Evolutionary conservation across 2,329 filamentous ascomycete species (phyloP).

Genomic region (Rosellinia necatrix): DNA sequence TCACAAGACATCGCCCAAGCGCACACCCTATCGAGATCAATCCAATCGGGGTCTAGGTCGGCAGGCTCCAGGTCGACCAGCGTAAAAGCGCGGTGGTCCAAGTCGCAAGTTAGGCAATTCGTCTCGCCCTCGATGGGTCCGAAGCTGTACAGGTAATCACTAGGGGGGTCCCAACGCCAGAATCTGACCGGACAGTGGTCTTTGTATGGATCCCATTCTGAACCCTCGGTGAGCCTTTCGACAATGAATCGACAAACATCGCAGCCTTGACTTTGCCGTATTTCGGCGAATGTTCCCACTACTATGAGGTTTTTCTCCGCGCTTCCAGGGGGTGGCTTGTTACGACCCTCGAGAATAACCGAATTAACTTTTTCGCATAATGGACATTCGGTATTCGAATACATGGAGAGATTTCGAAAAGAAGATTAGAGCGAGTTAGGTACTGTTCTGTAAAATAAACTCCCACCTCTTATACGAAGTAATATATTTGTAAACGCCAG

Average conservation of each 20-base stretch:
- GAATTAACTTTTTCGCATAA: neutral
- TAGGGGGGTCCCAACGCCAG: conserved; percentile 1
- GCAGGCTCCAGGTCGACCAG: neutral
- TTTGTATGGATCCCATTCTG: neutral
- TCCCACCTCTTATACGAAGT: too few relatives aligned
- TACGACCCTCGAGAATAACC: neutral
- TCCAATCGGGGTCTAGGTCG: neutral
- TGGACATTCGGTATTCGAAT: conserved; percentile 4
- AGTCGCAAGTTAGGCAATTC: conserved; percentile 6
- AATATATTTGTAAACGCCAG: too few relatives aligned
- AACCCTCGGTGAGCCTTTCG: neutral
- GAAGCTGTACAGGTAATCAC: conserved; percentile 1
- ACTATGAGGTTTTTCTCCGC: too few relatives aligned
- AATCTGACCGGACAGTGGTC: neutral
- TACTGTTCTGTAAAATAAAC: too few relatives aligned
- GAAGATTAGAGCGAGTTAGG: too few relatives aligned
- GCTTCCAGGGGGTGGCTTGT: neutral
- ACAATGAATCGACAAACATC: neutral
- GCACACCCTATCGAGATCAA: neutral
- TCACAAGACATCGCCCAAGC: neutral
- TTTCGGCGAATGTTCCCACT: neutral
- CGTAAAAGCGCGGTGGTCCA: neutral
- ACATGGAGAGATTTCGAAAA: too few relatives aligned
- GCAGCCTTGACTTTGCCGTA: neutral
- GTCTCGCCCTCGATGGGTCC: conserved; percentile 3